These are phyloP conservation scores for Cardamine resedifolia DNA, from an alignment of 345 rosid species.

Conservation along the genomic window DNA sequence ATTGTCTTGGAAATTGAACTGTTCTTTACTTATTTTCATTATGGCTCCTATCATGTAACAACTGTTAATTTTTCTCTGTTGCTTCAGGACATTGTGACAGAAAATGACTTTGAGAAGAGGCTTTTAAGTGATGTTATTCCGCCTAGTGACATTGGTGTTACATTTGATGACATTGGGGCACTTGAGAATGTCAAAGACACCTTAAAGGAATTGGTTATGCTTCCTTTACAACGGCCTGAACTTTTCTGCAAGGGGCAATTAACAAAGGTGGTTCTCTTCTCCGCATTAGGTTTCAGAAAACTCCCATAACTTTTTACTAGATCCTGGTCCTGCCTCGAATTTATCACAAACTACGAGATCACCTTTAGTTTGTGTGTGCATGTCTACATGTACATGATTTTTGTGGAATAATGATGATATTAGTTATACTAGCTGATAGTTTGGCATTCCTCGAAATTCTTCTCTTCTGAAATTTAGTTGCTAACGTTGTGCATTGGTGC, in stretches of 20 bases:
- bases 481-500: neutral
- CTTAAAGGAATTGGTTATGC: conserved; percentile 6
- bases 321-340: neutral
- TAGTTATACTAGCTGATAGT: neutral
- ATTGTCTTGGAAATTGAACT: neutral
- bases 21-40: neutral
- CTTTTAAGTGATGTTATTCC: neutral
- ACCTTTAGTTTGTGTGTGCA: neutral
- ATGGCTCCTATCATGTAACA: neutral
- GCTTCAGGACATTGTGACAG: conserved; percentile 4
- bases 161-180: conserved; percentile 11
- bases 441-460: neutral
- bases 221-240: conserved; percentile 15
- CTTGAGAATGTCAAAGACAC: conserved; percentile 2
- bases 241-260: neutral
- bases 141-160: conserved; percentile 14
- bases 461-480: neutral
- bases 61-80: neutral
- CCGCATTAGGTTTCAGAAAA: neutral
- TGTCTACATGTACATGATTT: neutral
- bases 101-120: neutral
- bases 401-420: neutral
- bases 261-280: conserved; percentile 6
- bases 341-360: neutral
- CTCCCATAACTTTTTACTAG: neutral